Percentiles rank a stretch among this genome's conserved stretches.
Evolutionary conservation across 306 rosid genomes (phyloP).

Genomic region (Lagenaria siceraria): DNA sequence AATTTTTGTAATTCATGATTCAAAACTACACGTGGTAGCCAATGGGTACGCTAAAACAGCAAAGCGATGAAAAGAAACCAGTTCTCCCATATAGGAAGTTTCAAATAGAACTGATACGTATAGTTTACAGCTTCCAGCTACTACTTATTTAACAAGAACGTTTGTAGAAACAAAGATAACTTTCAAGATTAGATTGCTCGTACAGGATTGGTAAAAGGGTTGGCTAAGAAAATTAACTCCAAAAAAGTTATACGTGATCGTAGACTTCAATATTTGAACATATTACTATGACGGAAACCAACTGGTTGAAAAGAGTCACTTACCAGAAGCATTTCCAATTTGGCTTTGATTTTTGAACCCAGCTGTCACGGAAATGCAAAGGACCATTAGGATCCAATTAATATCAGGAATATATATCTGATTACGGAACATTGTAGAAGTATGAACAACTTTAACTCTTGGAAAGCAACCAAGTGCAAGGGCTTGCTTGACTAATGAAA

Average conservation of each 20-base stretch:
- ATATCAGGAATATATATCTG: conserved; percentile 87
- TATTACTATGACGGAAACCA: background rate
- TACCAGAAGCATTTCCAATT: conserved; percentile 85
- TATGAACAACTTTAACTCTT: conserved; percentile 82
- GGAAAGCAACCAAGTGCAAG: conserved; percentile 81
- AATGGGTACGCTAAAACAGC: background rate
- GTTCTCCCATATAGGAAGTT: background rate
- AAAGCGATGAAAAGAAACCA: background rate
- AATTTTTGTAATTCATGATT: background rate
- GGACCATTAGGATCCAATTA: conserved; percentile 78
- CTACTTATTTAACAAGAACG: background rate
- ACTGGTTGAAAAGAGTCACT: background rate
- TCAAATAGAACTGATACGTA: background rate
- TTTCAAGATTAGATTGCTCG: background rate
- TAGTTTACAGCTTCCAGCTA: background rate
- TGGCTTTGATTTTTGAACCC: conserved; percentile 48
- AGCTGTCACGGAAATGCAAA: conserved; percentile 56
- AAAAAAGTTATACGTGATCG: background rate
- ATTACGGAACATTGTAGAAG: conserved; percentile 57
- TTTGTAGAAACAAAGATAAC: background rate
- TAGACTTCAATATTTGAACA: background rate
- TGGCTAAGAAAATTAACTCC: background rate
- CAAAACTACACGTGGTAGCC: background rate
- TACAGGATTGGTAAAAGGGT: background rate
- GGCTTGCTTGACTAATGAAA: conserved; percentile 78